phyloP scores from a whole-genome alignment of 169 alveolate species.

The Babesia sp. region DNA sequence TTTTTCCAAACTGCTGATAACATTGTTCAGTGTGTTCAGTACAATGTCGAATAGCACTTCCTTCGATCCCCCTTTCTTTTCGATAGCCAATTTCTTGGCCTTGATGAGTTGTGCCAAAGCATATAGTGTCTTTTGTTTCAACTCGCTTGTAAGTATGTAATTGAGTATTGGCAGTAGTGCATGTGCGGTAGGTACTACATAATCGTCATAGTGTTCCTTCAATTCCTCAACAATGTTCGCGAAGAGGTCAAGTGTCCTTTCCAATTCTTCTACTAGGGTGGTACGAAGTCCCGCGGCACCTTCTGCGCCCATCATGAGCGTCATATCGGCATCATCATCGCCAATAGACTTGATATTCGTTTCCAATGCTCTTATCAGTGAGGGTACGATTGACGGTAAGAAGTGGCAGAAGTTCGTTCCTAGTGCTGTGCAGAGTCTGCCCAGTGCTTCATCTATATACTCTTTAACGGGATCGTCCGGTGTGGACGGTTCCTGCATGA shows the following conservation, averaged over 20 bases:
- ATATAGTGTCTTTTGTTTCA: conserved; percentile 77
- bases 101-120: conserved; percentile 82
- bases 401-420: conserved; percentile 84
- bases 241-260: conserved; percentile 67
- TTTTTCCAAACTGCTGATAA: conserved; percentile 52
- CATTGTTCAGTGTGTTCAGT: conserved; percentile 50
- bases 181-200: conserved; percentile 73
- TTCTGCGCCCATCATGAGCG: conserved; percentile 74
- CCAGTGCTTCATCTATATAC: conserved; percentile 84
- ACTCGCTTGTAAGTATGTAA: conserved; percentile 77
- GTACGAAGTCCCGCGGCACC: conserved; percentile 77
- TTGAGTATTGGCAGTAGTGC: conserved; percentile 77
- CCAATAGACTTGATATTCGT: conserved; percentile 32
- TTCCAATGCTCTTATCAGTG: conserved; percentile 54
- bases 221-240: conserved; percentile 73
- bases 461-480: conserved; percentile 88
- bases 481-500: conserved; percentile 77
- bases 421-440: conserved; percentile 85
- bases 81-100: conserved; percentile 74
- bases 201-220: conserved; percentile 74
- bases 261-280: conserved; percentile 74
- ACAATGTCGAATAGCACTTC: conserved; percentile 72
- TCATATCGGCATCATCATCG: conserved; percentile 69
- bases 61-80: conserved; percentile 65
- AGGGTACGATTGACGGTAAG: conserved; percentile 85